Evolutionary conservation across 805 yeast species (phyloP).

Genomic region (Pichia cephalocereana): DNA sequence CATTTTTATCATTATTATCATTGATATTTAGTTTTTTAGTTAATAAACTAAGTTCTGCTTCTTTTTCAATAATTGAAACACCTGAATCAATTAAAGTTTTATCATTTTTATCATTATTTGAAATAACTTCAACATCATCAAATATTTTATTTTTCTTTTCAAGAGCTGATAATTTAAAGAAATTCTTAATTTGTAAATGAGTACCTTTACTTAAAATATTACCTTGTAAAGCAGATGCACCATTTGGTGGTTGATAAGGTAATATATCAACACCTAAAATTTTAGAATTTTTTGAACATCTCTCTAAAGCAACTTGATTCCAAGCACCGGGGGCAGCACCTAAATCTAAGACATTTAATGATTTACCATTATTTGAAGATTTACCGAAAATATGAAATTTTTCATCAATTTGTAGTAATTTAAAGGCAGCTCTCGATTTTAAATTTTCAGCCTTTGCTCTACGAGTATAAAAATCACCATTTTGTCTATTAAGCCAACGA

Average conservation of each 20-base stretch:
- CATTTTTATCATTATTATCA: not conserved
- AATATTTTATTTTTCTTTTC: slow-evolving; percentile 19
- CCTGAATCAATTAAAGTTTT: slow-evolving; percentile 7
- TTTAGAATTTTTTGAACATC: slow-evolving; percentile 40
- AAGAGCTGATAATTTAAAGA: slow-evolving; percentile 30
- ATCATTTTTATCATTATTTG: not conserved
- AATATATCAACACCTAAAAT: slow-evolving; percentile 79
- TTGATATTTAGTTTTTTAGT: not conserved
- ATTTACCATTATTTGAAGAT: not conserved
- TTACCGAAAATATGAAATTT: slow-evolving; percentile 45
- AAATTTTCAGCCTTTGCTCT: slow-evolving; percentile 57
- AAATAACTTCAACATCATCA: slow-evolving; percentile 13
- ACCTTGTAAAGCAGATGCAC: slow-evolving; percentile 78
- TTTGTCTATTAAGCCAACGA: slow-evolving; percentile 70
- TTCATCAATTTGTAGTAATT: slow-evolving; percentile 65
- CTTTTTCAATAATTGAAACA: slow-evolving; percentile 14
- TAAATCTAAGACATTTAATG: slow-evolving; percentile 57
- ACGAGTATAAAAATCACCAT: slow-evolving; percentile 52
- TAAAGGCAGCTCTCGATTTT: slow-evolving; percentile 87
- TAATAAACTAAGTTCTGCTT: slow-evolving; percentile 6
- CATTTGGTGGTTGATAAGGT: slow-evolving; percentile 69
- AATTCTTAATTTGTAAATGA: slow-evolving; percentile 44
- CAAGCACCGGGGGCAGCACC: slow-evolving; percentile 96
- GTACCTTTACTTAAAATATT: slow-evolving; percentile 66
- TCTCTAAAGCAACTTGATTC: slow-evolving; percentile 72